Base-by-base conservation (phyloP, 2,329 filamentous ascomycete genomes). In the Ophiosphaerella korrae region DNA sequence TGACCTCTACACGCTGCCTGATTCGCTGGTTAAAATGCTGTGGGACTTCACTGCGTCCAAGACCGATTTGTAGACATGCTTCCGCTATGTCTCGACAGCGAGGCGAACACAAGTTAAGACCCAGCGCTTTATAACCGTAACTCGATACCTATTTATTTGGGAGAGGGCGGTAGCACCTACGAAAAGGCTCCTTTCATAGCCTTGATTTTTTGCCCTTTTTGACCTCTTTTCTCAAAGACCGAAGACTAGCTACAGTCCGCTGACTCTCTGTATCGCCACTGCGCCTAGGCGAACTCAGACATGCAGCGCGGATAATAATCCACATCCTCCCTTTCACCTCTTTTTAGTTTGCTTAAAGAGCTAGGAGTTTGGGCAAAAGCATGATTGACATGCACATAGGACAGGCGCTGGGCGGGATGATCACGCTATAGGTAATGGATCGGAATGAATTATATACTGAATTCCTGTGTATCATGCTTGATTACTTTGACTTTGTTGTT, bases 1-100 rank as follows among this genome's bases (percentile, higher is more conserved):
- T 63, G 94, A 99, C 70, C 83, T 99, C 51, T 97, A 96, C 78
- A 97, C 94, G n/a, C 85, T 99, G 58, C 92, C 94, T 1, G 94
- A 97, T 60, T 77, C 80, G 24, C 82, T 97, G 33, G 88, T 94
- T 71, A 95, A 94, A 75, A 92, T 91, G 85, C 86, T 99, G 53
- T 97, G 93, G 93, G 93, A 97, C 55, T 95, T 94, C 71, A 84
- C 84, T 36, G 58, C 69, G 13, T 55, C 56, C 13, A 72, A 69
- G 60, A 64, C 59, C 13, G 66, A 72, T 8, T 56, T 73, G 58
- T 74, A 72, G 56, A 47, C 45, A 34, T 34, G 16, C 26, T 36
- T 42, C 39, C 13, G 24, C 12, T 33, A 18, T 36, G 5, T 36
- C 34, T 18, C 34, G 3, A 11, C 11, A 5, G 26, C 8, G 26